phyloP scores from a whole-genome alignment of 345 rosid species.

The Eucalyptus marginata region DNA sequence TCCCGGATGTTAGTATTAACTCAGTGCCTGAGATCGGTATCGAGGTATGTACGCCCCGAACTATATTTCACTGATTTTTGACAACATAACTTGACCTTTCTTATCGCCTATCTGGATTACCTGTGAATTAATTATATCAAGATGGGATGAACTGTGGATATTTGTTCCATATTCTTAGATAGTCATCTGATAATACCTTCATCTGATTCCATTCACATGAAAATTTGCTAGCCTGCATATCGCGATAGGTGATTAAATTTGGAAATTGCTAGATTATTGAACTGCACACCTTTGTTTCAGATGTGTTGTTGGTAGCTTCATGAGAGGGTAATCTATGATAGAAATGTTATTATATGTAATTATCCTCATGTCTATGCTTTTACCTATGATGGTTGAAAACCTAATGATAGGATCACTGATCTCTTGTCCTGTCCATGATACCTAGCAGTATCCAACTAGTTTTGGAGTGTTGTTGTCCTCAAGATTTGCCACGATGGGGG shows the following conservation, averaged over 20 bases:
- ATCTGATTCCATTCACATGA: neutral
- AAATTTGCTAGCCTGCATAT: neutral
- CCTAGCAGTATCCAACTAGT: neutral
- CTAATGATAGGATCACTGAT: neutral
- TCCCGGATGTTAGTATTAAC: conserved; percentile 90
- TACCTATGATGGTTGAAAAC: neutral
- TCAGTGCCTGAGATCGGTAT: conserved; percentile 32
- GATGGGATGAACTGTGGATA: neutral
- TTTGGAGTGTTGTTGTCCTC: neutral
- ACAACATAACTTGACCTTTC: neutral
- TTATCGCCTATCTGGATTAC: neutral
- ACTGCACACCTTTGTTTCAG: neutral
- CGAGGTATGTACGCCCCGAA: conserved; percentile 28
- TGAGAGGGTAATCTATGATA: neutral
- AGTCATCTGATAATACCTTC: neutral
- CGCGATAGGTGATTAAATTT: neutral
- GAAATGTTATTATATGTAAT: neutral
- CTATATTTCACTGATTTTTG: neutral
- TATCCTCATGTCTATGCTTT: neutral
- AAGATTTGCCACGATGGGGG: neutral
- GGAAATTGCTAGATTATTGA: neutral
- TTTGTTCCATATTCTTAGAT: neutral
- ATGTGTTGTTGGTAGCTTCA: neutral
- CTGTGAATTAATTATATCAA: neutral
- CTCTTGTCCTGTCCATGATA: neutral